Percentiles rank a stretch among this genome's conserved stretches.
phyloP scores from a whole-genome alignment of 768 basidiomycete species.

The Suillus decipiens region DNA sequence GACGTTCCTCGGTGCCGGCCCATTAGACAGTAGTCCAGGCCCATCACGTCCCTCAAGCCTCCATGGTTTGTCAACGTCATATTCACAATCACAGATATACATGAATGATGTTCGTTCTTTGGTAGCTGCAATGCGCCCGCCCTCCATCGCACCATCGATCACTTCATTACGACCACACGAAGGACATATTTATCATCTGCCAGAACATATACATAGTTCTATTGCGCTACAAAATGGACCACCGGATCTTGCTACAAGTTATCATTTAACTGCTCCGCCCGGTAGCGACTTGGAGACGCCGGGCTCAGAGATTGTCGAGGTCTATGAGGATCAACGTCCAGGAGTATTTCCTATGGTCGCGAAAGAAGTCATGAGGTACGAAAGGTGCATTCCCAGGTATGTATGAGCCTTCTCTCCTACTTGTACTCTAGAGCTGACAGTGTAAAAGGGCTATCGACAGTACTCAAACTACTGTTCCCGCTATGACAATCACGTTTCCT shows the following conservation, averaged over 20 bases:
- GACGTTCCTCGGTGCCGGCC: background rate
- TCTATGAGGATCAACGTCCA: background rate
- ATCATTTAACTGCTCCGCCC: slow-evolving; percentile 5
- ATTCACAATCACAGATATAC: background rate
- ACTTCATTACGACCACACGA: background rate
- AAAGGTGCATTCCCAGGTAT: background rate
- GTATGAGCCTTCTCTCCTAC: background rate
- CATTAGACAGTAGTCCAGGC: background rate
- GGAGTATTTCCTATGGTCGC: slow-evolving; percentile 24
- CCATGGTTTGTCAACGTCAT: background rate
- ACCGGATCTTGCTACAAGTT: background rate
- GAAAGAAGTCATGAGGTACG: slow-evolving; percentile 14
- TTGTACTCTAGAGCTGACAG: background rate
- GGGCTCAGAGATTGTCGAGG: slow-evolving; percentile 3
- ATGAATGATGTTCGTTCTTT: background rate
- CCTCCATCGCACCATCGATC: background rate
- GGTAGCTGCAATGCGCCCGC: background rate
- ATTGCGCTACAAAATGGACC: background rate
- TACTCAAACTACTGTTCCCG: background rate
- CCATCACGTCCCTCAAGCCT: background rate
- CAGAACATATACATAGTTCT: background rate
- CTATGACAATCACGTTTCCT: slow-evolving; percentile 1
- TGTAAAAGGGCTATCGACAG: background rate
- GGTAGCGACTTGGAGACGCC: slow-evolving; percentile 3
- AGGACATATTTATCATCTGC: background rate